A percentile compares a stretch with the other conserved stretches of the same genome.
Conservation (phyloP, 257 asterid genomes). For the Fraxinus americana region DNA sequence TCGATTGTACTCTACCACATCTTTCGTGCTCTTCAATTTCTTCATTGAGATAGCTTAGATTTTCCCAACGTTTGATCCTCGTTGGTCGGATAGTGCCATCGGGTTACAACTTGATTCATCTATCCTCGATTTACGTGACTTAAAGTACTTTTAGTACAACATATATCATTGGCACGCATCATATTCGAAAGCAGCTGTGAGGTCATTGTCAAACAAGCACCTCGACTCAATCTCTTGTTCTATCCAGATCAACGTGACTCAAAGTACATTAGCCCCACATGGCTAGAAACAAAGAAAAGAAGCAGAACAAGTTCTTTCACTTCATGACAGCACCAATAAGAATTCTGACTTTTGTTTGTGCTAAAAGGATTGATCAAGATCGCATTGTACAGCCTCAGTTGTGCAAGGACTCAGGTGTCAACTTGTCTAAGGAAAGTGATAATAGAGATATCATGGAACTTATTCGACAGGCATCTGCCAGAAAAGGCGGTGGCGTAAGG, state of each 20-base stretch:
- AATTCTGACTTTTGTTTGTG: slow-evolving; percentile 27
- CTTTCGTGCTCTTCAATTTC: neutral
- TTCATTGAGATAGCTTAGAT: neutral
- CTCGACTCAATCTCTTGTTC: neutral
- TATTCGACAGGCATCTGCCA: slow-evolving; percentile 25
- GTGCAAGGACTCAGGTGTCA: neutral
- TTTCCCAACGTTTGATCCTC: neutral
- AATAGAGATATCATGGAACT: slow-evolving; percentile 33
- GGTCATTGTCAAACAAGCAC: neutral
- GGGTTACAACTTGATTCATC: too few relatives aligned
- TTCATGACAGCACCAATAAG: neutral
- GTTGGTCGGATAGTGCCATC: too few relatives aligned
- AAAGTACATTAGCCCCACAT: neutral
- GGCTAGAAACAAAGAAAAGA: neutral
- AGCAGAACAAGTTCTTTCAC: slow-evolving; percentile 12
- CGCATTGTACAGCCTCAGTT: slow-evolving; percentile 16
- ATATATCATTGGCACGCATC: neutral
- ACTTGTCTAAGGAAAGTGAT: slow-evolving; percentile 14
- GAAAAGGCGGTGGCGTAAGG: slow-evolving; percentile 32
- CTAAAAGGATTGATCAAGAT: slow-evolving; percentile 2
- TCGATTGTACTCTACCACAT: neutral
- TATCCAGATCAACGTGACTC: neutral
- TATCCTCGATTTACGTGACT: neutral
- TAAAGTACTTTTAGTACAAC: neutral
- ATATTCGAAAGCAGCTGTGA: neutral